phyloP scores from a whole-genome alignment of 2,329 filamentous ascomycete genomes.

The Fusarium udum region DNA sequence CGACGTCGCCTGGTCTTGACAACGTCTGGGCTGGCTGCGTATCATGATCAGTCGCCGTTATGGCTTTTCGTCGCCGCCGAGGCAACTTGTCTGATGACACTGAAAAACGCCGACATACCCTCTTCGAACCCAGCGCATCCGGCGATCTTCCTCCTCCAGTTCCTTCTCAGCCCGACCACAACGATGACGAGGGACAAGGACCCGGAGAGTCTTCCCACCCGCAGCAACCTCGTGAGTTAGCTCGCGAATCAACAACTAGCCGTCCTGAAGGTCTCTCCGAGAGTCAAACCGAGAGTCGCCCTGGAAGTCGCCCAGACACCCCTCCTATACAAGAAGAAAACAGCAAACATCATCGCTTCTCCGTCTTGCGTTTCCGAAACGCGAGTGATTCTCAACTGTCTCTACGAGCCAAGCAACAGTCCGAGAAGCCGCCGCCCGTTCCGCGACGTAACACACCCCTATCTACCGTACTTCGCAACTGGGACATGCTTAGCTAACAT shows the following conservation, averaged over 20 bases:
- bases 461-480: not conserved
- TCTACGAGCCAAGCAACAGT: conserved; percentile 75
- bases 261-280: conserved; percentile 8
- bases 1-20: conserved; percentile 30
- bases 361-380: conserved; percentile 85
- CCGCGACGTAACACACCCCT: conserved; percentile 61
- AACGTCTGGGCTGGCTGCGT: conserved; percentile 43
- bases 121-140: conserved; percentile 46
- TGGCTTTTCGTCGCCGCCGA: conserved; percentile 71
- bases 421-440: conserved; percentile 64
- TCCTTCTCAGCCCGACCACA: conserved; percentile 34
- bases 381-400: conserved; percentile 92
- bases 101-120: conserved; percentile 65
- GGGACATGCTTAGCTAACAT: conserved; percentile 25
- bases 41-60: conserved; percentile 56
- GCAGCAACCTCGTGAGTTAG: conserved; percentile 40
- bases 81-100: conserved; percentile 68
- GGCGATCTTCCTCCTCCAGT: conserved; percentile 42
- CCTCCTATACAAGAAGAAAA: conserved; percentile 65
- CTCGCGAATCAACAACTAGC: conserved; percentile 26
- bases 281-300: conserved; percentile 17
- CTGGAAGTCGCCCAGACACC: conserved; percentile 52
- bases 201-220: conserved; percentile 31
- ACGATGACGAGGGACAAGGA: conserved; percentile 31
- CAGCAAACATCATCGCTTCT: conserved; percentile 69